Conservation (phyloP, 1,284 basidiomycete species). For the Tetrapyrgos nigripes region DNA sequence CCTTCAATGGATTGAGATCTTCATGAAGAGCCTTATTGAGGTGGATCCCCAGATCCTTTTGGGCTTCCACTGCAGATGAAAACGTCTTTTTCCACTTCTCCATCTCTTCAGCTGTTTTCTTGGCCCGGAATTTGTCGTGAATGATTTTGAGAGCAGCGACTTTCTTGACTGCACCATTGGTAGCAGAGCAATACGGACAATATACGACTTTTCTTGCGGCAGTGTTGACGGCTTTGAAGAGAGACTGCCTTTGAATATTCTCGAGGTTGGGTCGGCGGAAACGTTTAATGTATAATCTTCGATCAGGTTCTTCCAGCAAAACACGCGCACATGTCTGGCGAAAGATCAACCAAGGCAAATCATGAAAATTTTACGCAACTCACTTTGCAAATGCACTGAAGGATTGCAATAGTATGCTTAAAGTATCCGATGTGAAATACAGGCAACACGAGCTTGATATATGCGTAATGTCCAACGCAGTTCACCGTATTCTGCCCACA, state of each 20-base stretch:
- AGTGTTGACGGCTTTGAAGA: conserved; percentile 91
- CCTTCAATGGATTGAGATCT: conserved; percentile 95
- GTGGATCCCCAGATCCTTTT: conserved; percentile 88
- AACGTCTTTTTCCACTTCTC: conserved; percentile 91
- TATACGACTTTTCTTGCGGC: conserved; percentile 90
- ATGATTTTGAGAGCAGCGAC: conserved; percentile 94
- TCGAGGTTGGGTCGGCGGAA: conserved; percentile 93
- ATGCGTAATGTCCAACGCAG: conserved; percentile 98
- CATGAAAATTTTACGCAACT: conserved; percentile 21
- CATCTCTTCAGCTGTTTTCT: conserved; percentile 92
- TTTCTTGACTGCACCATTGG: conserved; percentile 98
- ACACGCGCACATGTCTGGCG: conserved; percentile 91
- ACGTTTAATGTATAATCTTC: conserved; percentile 84
- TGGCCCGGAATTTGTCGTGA: conserved; percentile 97
- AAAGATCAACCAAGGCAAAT: conserved; percentile 4
- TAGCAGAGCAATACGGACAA: conserved; percentile 93
- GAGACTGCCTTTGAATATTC: conserved; percentile 88
- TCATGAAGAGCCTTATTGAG: conserved; percentile 91
- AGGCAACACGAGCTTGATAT: conserved; percentile 95
- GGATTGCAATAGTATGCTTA: conserved; percentile 91
- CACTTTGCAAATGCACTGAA: conserved; percentile 97
- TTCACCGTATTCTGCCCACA: conserved; percentile 93
- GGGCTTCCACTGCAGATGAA: conserved; percentile 81
- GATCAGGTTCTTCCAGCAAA: conserved; percentile 89
- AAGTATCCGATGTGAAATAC: conserved; percentile 99